phyloP scores from a whole-genome alignment of 495 filamentous ascomycete genomes.

The Staphylotrichum longicolle region DNA sequence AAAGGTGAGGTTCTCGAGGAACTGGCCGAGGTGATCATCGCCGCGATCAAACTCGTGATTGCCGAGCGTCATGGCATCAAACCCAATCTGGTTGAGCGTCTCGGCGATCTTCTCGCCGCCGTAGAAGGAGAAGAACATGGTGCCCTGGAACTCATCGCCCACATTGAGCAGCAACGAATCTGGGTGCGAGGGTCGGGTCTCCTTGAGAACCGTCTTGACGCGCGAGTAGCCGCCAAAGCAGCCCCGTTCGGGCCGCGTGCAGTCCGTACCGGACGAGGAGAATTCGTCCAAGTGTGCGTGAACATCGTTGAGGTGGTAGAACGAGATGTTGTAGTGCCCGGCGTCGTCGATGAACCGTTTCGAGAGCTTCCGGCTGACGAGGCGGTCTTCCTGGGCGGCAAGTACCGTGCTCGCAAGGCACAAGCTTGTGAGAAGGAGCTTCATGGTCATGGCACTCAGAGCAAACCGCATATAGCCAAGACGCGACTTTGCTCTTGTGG shows the following conservation, averaged over 20 bases:
- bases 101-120: constrained; percentile 62
- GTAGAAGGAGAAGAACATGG: constrained; percentile 58
- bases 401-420: constrained; percentile 13
- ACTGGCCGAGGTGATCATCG: constrained; percentile 50
- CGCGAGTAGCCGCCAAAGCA: constrained; percentile 61
- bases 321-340: constrained; percentile 58
- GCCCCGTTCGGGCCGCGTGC: constrained; percentile 47
- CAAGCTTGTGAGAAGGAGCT: constrained; percentile 12
- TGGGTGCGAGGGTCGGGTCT: constrained; percentile 48
- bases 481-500: not conserved
- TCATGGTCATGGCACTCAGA: constrained; percentile 1
- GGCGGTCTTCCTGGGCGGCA: constrained; percentile 32
- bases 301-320: constrained; percentile 64
- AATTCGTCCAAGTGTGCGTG: constrained; percentile 60
- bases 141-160: constrained; percentile 62
- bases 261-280: constrained; percentile 54
- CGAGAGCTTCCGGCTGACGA: constrained; percentile 41
- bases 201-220: constrained; percentile 51
- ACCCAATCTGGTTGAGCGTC: constrained; percentile 57
- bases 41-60: constrained; percentile 60
- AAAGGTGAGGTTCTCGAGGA: constrained; percentile 56
- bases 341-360: constrained; percentile 52
- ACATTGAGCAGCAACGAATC: constrained; percentile 56
- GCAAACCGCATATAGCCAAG: not conserved
- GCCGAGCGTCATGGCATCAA: constrained; percentile 59